Percentiles rank a stretch among this genome's conserved stretches.
Evolutionary conservation across 2,329 filamentous ascomycete genomes (phyloP).

Genomic region (Trichoderma endophyticum): DNA sequence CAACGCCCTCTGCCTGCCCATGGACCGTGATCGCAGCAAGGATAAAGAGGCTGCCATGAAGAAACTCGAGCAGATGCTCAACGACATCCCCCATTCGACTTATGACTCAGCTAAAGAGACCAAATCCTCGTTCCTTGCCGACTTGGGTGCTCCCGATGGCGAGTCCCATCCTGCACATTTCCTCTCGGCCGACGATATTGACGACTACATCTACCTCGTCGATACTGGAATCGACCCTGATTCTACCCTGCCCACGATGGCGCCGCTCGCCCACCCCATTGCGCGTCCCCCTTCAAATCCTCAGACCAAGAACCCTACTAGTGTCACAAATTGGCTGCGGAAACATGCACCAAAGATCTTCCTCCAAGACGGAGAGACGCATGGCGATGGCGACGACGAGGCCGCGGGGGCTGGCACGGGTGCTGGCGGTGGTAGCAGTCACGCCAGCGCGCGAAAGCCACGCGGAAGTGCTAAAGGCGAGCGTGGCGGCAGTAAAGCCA

Average conservation of each 20-base stretch:
- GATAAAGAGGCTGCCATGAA: slow-evolving; percentile 46
- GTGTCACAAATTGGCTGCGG: slow-evolving; percentile 93
- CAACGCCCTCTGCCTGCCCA: slow-evolving; percentile 31
- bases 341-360: slow-evolving; percentile 82
- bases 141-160: slow-evolving; percentile 49
- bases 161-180: slow-evolving; percentile 61
- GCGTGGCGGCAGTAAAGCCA: slow-evolving; percentile 39
- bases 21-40: slow-evolving; percentile 35
- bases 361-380: slow-evolving; percentile 63
- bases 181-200: slow-evolving; percentile 66
- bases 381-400: slow-evolving; percentile 41
- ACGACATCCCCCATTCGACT: slow-evolving; percentile 50
- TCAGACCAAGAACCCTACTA: slow-evolving; percentile 69
- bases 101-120: slow-evolving; percentile 58
- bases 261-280: slow-evolving; percentile 45
- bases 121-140: slow-evolving; percentile 55
- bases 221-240: slow-evolving; percentile 51
- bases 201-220: slow-evolving; percentile 67
- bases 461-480: slow-evolving; percentile 32
- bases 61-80: slow-evolving; percentile 49
- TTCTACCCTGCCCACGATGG: slow-evolving; percentile 47
- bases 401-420: slow-evolving; percentile 22
- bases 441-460: slow-evolving; percentile 35
- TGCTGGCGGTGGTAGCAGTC: slow-evolving; percentile 16
- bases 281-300: slow-evolving; percentile 38